Evolutionary conservation across 768 basidiomycete species (phyloP).

Genomic region (Mycena capillaripes): DNA sequence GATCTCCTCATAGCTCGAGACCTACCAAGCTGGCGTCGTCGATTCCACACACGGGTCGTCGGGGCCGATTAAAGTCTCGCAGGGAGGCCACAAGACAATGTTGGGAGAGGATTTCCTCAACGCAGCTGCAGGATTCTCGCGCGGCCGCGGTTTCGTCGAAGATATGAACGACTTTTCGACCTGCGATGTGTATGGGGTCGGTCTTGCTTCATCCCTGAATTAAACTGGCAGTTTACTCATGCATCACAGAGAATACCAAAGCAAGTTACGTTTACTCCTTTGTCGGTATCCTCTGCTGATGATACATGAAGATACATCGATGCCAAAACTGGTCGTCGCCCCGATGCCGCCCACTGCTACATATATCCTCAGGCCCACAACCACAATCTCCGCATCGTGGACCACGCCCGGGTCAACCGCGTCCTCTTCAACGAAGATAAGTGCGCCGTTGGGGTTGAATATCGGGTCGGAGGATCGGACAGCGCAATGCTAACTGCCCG

Average conservation of each 20-base stretch:
- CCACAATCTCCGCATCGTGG: conserved; percentile 56
- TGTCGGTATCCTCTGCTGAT: too few species aligned
- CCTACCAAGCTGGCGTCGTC: neutral
- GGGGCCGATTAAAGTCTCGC: conserved; percentile 62
- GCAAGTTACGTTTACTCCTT: neutral
- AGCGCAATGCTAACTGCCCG: conserved; percentile 37
- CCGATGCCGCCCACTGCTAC: conserved; percentile 66
- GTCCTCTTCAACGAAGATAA: conserved; percentile 61
- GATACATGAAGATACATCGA: conserved; percentile 63
- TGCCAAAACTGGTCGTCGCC: conserved; percentile 63
- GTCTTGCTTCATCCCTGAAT: conserved; percentile 38
- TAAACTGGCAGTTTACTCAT: too few species aligned
- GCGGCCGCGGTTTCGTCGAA: conserved; percentile 54
- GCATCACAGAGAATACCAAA: neutral
- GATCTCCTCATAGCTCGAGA: too few species aligned
- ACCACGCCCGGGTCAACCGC: conserved; percentile 57
- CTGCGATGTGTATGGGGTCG: conserved; percentile 63
- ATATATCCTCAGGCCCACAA: conserved; percentile 61
- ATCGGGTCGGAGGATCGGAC: conserved; percentile 42
- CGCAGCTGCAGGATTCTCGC: conserved; percentile 60
- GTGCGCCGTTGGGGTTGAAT: conserved; percentile 68
- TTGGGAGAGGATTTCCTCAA: conserved; percentile 62
- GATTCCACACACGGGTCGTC: conserved; percentile 4
- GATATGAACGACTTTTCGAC: conserved; percentile 62
- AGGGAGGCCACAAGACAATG: conserved; percentile 50